phyloP scores from a whole-genome alignment of 805 yeast genomes.

The Hemisphaericaspora nanyangensis region DNA sequence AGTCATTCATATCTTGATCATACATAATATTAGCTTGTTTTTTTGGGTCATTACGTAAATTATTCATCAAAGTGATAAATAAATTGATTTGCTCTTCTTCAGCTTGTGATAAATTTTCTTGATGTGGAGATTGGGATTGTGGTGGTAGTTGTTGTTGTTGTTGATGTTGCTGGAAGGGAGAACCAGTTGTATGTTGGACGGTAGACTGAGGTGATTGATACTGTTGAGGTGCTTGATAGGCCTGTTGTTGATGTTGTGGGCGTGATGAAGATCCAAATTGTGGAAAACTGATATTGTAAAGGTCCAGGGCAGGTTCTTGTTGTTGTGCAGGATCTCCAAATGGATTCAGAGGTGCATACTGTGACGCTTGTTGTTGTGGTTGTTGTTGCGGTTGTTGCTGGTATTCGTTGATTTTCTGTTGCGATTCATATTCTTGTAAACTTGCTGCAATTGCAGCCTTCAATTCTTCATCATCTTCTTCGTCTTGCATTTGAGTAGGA shows the following conservation, averaged over 20 bases:
- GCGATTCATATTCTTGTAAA: conserved; percentile 60
- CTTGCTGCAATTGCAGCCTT: conserved; percentile 94
- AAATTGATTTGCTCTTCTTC: conserved; percentile 71
- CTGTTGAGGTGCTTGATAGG: conserved; percentile 1
- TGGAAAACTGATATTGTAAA: conserved; percentile 27
- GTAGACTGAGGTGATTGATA: not conserved
- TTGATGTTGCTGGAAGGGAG: conserved; percentile 3
- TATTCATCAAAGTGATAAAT: conserved; percentile 63
- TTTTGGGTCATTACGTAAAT: conserved; percentile 45
- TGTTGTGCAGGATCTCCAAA: conserved; percentile 4
- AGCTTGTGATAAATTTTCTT: conserved; percentile 44
- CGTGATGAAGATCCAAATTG: conserved; percentile 9
- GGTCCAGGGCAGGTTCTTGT: conserved; percentile 17
- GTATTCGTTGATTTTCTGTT: conserved; percentile 11
- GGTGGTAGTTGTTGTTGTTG: conserved; percentile 8
- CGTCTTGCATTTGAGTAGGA: conserved; percentile 11
- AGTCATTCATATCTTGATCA: conserved; percentile 50
- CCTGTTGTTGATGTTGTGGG: conserved; percentile 5
- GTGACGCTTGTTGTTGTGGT: conserved; percentile 25
- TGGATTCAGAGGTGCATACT: conserved; percentile 14
- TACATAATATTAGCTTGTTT: conserved; percentile 34
- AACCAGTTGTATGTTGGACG: too few species aligned
- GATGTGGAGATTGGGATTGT: conserved; percentile 6
- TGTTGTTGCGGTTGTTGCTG: conserved; percentile 12
- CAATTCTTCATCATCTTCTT: conserved; percentile 75